Percentiles rank a stretch among this genome's conserved stretches.
Evolutionary conservation across 2,329 filamentous ascomycete species (phyloP).

Genomic region (Neoscytalidium dimidiatum): DNA sequence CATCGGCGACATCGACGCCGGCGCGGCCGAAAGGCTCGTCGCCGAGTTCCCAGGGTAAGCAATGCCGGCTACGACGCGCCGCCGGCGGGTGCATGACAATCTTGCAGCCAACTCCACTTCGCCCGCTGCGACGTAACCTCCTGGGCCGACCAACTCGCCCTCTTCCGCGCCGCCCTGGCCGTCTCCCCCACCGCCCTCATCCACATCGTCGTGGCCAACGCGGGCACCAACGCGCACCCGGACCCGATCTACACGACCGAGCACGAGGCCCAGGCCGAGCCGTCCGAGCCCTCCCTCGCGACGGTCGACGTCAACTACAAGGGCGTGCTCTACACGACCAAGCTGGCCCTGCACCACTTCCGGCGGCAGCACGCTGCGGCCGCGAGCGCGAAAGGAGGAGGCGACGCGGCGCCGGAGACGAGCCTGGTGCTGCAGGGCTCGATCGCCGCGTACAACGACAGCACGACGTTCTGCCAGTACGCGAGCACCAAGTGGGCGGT

Average conservation of each 20-base stretch:
- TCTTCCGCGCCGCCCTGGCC: slow-evolving; percentile 44
- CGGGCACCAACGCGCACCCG: slow-evolving; percentile 42
- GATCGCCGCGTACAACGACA: not conserved
- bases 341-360: slow-evolving; percentile 52
- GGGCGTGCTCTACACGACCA: slow-evolving; percentile 49
- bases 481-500: not conserved
- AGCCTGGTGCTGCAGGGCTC: not conserved
- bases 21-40: not conserved
- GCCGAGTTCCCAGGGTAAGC: not conserved
- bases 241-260: slow-evolving; percentile 41
- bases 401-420: not conserved
- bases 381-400: not conserved
- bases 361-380: slow-evolving; percentile 24
- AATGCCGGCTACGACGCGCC: not conserved
- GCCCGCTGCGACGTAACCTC: slow-evolving; percentile 46
- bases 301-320: slow-evolving; percentile 46
- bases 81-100: not conserved
- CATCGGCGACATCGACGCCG: not conserved
- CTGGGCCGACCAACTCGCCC: slow-evolving; percentile 46
- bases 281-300: slow-evolving; percentile 40
- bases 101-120: slow-evolving; percentile 32
- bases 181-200: slow-evolving; percentile 42
- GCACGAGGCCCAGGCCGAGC: slow-evolving; percentile 23
- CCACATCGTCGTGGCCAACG: slow-evolving; percentile 53
- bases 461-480: not conserved